Evolutionary conservation across 192 early-diverging fungal genomes (phyloP).

Genomic region (Pecoramyces ruminantium): DNA sequence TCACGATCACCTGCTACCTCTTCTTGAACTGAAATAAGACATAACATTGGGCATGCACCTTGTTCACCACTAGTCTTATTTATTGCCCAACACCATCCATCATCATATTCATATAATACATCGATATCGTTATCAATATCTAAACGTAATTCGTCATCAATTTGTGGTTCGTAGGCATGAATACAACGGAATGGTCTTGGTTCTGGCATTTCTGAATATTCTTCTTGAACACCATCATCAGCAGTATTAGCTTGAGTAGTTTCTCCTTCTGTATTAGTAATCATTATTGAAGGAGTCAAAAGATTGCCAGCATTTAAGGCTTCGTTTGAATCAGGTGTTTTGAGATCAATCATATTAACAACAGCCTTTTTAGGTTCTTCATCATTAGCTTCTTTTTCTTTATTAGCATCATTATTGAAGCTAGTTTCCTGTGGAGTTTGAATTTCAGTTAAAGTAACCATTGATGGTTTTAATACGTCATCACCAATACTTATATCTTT

Average conservation of each 20-base stretch:
- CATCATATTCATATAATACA: background rate
- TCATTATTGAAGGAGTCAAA: background rate
- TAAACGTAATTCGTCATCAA: background rate
- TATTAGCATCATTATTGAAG: background rate
- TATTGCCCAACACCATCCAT: background rate
- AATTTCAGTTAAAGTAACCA: background rate
- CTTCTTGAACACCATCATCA: background rate
- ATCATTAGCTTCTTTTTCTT: background rate
- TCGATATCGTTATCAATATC: background rate
- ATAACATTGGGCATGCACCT: background rate
- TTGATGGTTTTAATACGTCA: background rate
- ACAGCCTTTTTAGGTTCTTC: background rate
- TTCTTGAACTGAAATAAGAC: background rate
- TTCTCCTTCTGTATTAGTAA: background rate
- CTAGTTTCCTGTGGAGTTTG: background rate
- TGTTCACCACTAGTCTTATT: background rate
- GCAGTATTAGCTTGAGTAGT: background rate
- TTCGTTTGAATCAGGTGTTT: background rate
- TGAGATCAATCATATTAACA: background rate
- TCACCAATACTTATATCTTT: background rate
- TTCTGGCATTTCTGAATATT: background rate
- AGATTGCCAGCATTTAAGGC: background rate
- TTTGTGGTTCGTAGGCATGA: background rate
- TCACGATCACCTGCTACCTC: background rate
- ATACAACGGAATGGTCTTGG: background rate